Percentiles rank a stretch among this genome's conserved stretches.
phyloP scores from a whole-genome alignment of 2,329 filamentous ascomycete genomes.

The Microdochium trichocladiopsis region DNA sequence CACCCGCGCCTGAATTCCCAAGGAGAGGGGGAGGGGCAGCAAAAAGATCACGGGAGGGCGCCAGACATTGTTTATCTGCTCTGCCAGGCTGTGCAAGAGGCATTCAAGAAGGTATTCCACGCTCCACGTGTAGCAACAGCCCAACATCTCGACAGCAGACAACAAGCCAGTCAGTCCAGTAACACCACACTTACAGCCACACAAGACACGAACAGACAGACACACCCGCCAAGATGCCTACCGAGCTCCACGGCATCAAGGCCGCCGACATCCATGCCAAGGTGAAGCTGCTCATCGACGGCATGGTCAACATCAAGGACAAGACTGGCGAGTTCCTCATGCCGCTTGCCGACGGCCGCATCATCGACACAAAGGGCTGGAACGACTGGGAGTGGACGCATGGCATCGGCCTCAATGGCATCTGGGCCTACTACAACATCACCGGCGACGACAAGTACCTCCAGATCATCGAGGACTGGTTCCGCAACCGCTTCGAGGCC shows the following conservation, averaged over 20 bases:
- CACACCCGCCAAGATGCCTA: constrained; percentile 24
- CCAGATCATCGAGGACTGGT: constrained; percentile 67
- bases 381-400: constrained; percentile 80
- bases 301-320: constrained; percentile 73
- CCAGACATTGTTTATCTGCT: too few relatives aligned
- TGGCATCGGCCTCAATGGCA: constrained; percentile 71
- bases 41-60: neutral
- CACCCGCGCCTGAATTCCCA: too few relatives aligned
- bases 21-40: neutral
- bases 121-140: neutral
- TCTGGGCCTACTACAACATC: constrained; percentile 75
- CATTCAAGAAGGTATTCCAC: too few relatives aligned
- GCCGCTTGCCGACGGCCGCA: constrained; percentile 60
- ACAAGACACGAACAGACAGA: neutral
- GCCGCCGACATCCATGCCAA: constrained; percentile 41
- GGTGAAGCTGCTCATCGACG: constrained; percentile 62
- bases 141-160: neutral
- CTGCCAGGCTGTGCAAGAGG: too few relatives aligned
- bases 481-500: constrained; percentile 57
- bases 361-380: constrained; percentile 83
- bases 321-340: constrained; percentile 67
- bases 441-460: constrained; percentile 56
- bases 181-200: neutral
- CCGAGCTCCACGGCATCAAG: constrained; percentile 36
- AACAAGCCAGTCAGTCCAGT: neutral